Percentiles rank a stretch among this genome's conserved stretches.
Conservation (phyloP, 257 asterid species). For the Nicotiana undulata region DNA sequence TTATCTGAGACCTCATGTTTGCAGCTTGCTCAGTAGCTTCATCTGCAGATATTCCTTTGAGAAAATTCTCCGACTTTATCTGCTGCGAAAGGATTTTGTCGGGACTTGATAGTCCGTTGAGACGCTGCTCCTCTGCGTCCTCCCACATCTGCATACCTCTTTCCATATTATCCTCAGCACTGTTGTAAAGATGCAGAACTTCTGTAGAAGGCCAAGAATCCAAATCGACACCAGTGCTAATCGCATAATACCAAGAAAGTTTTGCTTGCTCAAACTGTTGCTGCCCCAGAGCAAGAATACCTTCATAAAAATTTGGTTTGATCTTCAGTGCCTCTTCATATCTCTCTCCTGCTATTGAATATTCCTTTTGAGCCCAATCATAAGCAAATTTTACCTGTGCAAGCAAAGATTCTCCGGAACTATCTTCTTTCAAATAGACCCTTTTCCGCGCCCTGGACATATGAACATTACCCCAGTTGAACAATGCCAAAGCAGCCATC, state of each 20-base stretch:
- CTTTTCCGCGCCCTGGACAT: constrained; percentile 70
- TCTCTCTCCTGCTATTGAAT: constrained; percentile 48
- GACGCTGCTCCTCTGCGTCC: constrained; percentile 39
- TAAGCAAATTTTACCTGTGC: constrained; percentile 39
- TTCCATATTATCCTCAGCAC: constrained; percentile 75
- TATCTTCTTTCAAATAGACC: constrained; percentile 49
- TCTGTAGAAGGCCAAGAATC: constrained; percentile 55
- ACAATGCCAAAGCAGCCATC: constrained; percentile 81
- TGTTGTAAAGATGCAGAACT: constrained; percentile 60
- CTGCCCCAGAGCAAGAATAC: constrained; percentile 62
- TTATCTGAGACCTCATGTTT: constrained; percentile 55
- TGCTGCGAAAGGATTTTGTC: constrained; percentile 35
- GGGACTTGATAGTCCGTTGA: constrained; percentile 25
- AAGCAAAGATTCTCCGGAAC: constrained; percentile 42
- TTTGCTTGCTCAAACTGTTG: constrained; percentile 83
- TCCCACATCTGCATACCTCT: constrained; percentile 82
- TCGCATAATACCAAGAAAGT: constrained; percentile 68
- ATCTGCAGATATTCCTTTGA: constrained; percentile 38
- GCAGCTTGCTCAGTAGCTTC: constrained; percentile 66
- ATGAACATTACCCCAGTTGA: constrained; percentile 83
- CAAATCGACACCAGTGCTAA: constrained; percentile 44
- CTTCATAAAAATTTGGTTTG: constrained; percentile 64
- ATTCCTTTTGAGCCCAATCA: constrained; percentile 68
- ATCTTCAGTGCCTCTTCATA: constrained; percentile 65
- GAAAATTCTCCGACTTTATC: constrained; percentile 37